Evolutionary conservation across 2,329 filamentous ascomycete genomes (phyloP), one percentile per base, ranked within the genome.

Genomic region (Helotiales sp.): DNA sequence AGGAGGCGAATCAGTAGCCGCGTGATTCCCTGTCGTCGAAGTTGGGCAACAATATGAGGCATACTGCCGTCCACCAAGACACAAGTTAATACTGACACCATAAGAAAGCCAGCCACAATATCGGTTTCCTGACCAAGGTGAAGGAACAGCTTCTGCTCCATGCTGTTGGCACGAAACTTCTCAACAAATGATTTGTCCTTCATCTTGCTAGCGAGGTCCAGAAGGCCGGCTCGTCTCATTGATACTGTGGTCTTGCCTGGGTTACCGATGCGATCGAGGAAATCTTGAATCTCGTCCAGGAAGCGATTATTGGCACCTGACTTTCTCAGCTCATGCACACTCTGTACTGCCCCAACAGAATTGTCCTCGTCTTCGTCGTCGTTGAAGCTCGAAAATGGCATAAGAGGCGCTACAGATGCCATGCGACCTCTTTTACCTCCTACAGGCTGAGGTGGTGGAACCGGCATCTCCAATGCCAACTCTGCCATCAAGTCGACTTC

Each of bases 151-250:
- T 82, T 82, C 54, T 85, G 81, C 60, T 91, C 89, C 55, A 89
- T 84, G 6, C 85, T 84, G 63, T 91, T 87, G 60, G 92, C 87
- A 19, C 89, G 80, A 66, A 96, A 92, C 60, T 89, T 86, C 17
- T 79, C 78, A 27, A 84, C 76, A 65, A 90, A 92, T 0, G 77
- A 77, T 66, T 86, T 85, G 50, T 87, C 77, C 49, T 81, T 79
- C 40, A 87, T 76, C 65, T 84, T 85, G 44, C 80, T 77, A 1
- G 80, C 80, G 40, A 88, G 70, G 61, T 88, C 85, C 4, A 87
- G 72, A 40, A 88, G 72, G 1, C 83, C 83, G 52, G 80, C 79
- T 53, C 85, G 77, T 61, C 85, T 76, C 66, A 82, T 75, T 0
- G 82, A 83, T 3, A 76, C 75, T 6, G 78, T 70, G 33, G 77